Base-by-base conservation (phyloP, 805 yeast species). In the Lachancea cidri region DNA sequence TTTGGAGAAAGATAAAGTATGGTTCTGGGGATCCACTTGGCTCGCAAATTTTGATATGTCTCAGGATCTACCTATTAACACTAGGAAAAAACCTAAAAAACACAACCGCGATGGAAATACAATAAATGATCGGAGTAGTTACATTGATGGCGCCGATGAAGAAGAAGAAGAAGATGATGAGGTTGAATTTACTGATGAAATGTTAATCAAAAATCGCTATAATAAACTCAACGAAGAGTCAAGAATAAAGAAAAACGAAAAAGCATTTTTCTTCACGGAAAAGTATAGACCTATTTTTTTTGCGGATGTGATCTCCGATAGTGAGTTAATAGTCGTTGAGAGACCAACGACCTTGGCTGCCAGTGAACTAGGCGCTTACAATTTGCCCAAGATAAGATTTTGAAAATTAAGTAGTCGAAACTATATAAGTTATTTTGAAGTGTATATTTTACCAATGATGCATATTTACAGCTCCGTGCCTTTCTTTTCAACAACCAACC, bases 1-100 rank as follows among this genome's bases (percentile, higher is more conserved):
- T 7, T 55, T 59, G 3, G 62, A 65, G 25, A 49, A 64, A 1
- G 54, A 65, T 25, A 70, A 76, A 42, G 66, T 83, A 13, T 91
- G 96, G 96, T 64, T 87, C n/a, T 88, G 86, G 76, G 95, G 96
- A 1, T 72, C 84, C 16, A 76, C 76, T 38, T 91, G 96, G 95
- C 50, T 89, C 13, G 75, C 83, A 3, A 84, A 75, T 58, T 73
- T 91, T 37, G 91, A 91, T 60, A 63, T 85, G 48, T 60, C 72
- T 6, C 57, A 70, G 39, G 76, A 82, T 53, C 60, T 80, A 38
- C 83, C 86, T 11, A 61, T 72, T 39, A 60, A 48, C 29, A 58
- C 50, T 13, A 47, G 57, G 31, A 62, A 54, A 54, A 57, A 57
- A 29, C 48, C 57, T 11, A 61, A 58, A 47, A 68, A 69, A 49